These are phyloP conservation scores for Pleurotus citrinopileatus DNA, from an alignment of 768 basidiomycete species.

Conservation along the genomic window DNA sequence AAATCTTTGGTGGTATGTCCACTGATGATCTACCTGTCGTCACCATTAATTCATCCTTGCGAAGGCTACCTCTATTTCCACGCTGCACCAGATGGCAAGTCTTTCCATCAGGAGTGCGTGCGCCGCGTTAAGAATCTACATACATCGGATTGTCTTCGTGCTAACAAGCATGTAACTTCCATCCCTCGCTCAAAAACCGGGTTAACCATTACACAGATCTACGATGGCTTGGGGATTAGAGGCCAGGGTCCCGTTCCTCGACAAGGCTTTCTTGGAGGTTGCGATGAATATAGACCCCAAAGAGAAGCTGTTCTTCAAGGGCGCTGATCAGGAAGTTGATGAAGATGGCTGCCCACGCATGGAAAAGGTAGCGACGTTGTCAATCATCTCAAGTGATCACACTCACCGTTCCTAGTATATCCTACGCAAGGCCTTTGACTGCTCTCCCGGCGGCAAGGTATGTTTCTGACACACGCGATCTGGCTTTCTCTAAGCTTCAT, in stretches of 20 bases:
- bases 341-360: slow-evolving; percentile 86
- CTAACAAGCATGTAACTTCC: slow-evolving; percentile 76
- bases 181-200: background rate
- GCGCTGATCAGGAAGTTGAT: slow-evolving; percentile 68
- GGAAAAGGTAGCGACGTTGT: slow-evolving; percentile 73
- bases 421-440: slow-evolving; percentile 93
- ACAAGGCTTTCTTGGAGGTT: slow-evolving; percentile 93
- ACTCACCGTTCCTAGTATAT: slow-evolving; percentile 66
- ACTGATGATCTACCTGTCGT: background rate
- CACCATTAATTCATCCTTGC: slow-evolving; percentile 3
- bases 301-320: slow-evolving; percentile 88
- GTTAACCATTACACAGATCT: slow-evolving; percentile 47
- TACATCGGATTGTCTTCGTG: slow-evolving; percentile 94
- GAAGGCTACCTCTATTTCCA: slow-evolving; percentile 99
- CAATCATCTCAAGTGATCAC: slow-evolving; percentile 11
- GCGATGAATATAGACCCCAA: slow-evolving; percentile 88
- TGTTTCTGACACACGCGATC: slow-evolving; percentile 4
- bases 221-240: slow-evolving; percentile 99
- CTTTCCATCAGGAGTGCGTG: slow-evolving; percentile 95
- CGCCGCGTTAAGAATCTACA: slow-evolving; percentile 97
- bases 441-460: slow-evolving; percentile 74
- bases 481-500: slow-evolving; percentile 8
- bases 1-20: slow-evolving; percentile 84
- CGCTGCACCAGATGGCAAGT: slow-evolving; percentile 82
- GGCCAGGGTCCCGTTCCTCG: slow-evolving; percentile 97